Conservation (phyloP, 768 basidiomycete species). For the Lentinus tigrinus region DNA sequence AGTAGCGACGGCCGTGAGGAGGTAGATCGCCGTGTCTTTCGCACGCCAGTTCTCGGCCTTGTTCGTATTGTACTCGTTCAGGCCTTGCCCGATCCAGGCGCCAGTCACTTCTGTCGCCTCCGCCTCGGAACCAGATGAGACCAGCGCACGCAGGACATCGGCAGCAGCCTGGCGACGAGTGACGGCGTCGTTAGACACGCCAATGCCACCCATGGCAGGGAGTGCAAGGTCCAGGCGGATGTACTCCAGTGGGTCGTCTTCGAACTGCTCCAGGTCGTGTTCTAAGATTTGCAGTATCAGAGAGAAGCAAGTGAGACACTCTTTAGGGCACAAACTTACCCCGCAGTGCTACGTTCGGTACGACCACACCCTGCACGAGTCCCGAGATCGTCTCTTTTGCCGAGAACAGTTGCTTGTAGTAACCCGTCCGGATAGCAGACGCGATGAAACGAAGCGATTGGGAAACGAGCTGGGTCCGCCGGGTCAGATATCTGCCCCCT, state of each 20-base stretch:
- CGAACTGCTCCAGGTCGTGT: conserved; percentile 92
- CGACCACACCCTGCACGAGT: conserved; percentile 85
- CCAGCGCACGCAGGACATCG: conserved; percentile 91
- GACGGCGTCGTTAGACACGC: conserved; percentile 62
- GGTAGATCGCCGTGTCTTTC: conserved; percentile 91
- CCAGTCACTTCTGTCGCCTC: conserved; percentile 88
- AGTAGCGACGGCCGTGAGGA: conserved; percentile 91
- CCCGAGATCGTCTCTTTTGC: conserved; percentile 76
- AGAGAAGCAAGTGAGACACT: background rate
- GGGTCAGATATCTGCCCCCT: background rate
- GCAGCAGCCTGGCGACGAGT: conserved; percentile 92
- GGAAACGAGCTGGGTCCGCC: conserved; percentile 70
- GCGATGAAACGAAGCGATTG: conserved; percentile 90
- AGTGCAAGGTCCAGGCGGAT: conserved; percentile 82
- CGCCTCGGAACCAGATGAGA: conserved; percentile 73
- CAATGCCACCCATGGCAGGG: conserved; percentile 45
- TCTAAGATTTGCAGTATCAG: conserved; percentile 38
- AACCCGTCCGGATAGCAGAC: conserved; percentile 85
- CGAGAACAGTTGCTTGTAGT: conserved; percentile 80
- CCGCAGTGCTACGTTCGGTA: conserved; percentile 89
- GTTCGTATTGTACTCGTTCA: conserved; percentile 65
- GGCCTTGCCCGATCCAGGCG: conserved; percentile 75
- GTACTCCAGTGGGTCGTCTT: conserved; percentile 95
- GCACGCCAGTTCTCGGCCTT: conserved; percentile 73
- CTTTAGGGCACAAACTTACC: conserved; percentile 30